Evolutionary conservation across 257 asterid genomes (phyloP), one percentile per base, ranked within the genome.

Genomic region (Paulownia fortunei): DNA sequence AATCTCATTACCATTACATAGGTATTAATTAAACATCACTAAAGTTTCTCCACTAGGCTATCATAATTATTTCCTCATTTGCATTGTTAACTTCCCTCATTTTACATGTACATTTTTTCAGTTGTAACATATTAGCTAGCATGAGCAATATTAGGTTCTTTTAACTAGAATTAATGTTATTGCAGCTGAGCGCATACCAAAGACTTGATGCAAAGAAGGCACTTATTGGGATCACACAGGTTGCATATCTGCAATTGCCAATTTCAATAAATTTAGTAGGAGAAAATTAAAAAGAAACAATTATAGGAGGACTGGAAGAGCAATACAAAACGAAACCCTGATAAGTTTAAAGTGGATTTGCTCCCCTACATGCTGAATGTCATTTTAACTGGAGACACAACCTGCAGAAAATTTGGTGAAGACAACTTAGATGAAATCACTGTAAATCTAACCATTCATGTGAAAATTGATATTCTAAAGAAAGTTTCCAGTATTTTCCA

Each of bases 151-250:
- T 60, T 46, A 69, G 30, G 77, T 66, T 47, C 23, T 56, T 30
- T 23, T 18, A 16, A 36, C 19, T 15, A 55, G 34, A 72, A 42
- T 78, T 9, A 15, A 51, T 41, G 34, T 52, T 13, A 78, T n/a
- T n/a, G n/a, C 69, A 69, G 51, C 32, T 62, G 34, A 55, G 72
- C 21, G 78, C 92, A 72, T 84, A 92, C 97, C 97, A 84, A 37
- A 92, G 96, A 86, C 96, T 92, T 39, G 96, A 84, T 16, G 97
- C 96, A 34, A 92, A 92, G 88, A 92, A 92, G 34, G 96, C 97
- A 80, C 97, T 90, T 37, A 92, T 92, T n/a, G 97, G 96, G 76
- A 92, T 85, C 39, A 92, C 97, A 74, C 96, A 87, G 37, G 91
- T 84, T 0, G 84, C 86, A 59, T 92, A 92, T 86, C 97, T 92